phyloP scores from a whole-genome alignment of 2,329 filamentous ascomycete species.

The Xylariaceae sp. region DNA sequence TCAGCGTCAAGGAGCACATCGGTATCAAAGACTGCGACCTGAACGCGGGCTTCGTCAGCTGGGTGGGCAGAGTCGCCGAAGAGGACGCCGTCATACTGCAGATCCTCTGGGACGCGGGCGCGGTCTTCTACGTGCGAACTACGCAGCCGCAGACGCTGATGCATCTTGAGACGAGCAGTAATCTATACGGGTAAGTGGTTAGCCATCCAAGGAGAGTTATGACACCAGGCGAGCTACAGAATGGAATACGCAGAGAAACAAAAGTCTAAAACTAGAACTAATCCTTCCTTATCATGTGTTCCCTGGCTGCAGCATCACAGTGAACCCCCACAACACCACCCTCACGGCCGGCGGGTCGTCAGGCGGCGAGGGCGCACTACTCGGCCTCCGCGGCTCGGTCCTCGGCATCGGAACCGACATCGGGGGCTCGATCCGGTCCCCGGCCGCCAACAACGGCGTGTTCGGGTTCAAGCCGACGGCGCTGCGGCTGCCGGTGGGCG shows the following conservation, averaged over 20 bases:
- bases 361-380: conserved; percentile 62
- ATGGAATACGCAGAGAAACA: too few species aligned
- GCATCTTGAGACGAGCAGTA: conserved; percentile 58
- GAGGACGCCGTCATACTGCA: conserved; percentile 56
- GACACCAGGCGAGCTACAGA: too few species aligned
- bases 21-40: conserved; percentile 54
- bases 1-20: conserved; percentile 59
- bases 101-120: conserved; percentile 53
- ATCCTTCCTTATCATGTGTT: too few species aligned
- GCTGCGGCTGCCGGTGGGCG: conserved; percentile 49
- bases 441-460: conserved; percentile 54
- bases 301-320: conserved; percentile 48
- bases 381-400: conserved; percentile 57
- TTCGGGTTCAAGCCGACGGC: conserved; percentile 51
- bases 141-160: conserved; percentile 61
- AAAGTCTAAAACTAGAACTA: too few species aligned
- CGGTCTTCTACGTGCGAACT: conserved; percentile 58
- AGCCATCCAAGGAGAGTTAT: too few species aligned
- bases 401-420: conserved; percentile 62
- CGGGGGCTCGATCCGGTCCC: conserved; percentile 54
- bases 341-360: conserved; percentile 59
- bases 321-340: conserved; percentile 58
- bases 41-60: conserved; percentile 56
- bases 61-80: conserved; percentile 51
- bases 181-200: conserved; percentile 49